Evolutionary conservation across 176 grass and related monocot species (phyloP), one percentile per base, ranked within the genome.

Genomic region (Raddia distichophylla): DNA sequence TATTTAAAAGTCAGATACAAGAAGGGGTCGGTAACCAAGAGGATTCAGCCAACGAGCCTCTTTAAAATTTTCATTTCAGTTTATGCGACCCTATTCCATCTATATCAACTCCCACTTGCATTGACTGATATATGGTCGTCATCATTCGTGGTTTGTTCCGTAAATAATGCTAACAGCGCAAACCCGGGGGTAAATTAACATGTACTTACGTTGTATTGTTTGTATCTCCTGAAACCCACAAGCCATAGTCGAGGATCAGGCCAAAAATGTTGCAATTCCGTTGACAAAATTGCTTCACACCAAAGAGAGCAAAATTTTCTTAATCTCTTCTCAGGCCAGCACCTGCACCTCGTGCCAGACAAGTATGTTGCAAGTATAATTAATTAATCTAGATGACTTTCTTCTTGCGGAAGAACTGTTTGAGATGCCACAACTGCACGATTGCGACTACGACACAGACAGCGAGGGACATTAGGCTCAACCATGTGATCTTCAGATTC

Each of bases 321-420:
- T 35, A 27, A 76, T 10, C 20, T 35, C 18, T 37, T 40, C 49
- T 53, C 20, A 16, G 19, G 18, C 49, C 14, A 52, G 79, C 64
- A 44, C 15, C 0, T 18, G 20, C 32, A 35, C 33, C 32, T 20
- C 11, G 11, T 19, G 50, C 12, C 3, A 12, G 44, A 44, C 2
- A 1, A 68, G 15, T 76, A 65, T 5, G 7, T 13, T 16, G 46
- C 3, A 58, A 73, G 7, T 34, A 2, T 77, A 32, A 64, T 93
- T 27, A 27, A 27, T 27, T 27, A 27, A 27, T 27, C 48, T 94
- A 91, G 37, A 91, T 88, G 78, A 89, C 80, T 73, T 91, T 94
- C 48, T 91, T 94, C 80, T 89, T 91, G 79, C 27, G 83, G 58
- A 91, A 91, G 55, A 78, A 94, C 18, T 17, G 73, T 69, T 83